Base-by-base conservation (phyloP, 768 basidiomycete species). In the Trametes punicea region DNA sequence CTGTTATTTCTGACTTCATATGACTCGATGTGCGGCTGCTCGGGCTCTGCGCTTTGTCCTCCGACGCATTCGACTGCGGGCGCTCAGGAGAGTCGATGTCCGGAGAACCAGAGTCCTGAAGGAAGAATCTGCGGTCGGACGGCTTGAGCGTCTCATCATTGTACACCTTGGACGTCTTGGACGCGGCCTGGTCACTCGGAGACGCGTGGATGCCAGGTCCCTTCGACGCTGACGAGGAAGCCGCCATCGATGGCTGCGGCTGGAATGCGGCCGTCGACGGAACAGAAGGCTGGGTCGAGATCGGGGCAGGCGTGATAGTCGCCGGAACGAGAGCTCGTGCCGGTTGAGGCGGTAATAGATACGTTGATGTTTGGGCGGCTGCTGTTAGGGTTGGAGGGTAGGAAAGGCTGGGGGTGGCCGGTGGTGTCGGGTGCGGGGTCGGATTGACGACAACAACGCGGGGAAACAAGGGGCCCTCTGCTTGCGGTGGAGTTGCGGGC, bases 401-500 rank as follows among this genome's bases (percentile, higher is more conserved):
- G 58, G 64, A 10, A 30, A 58, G 57, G 23, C 66, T 66, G 50
- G 87, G 88, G 1, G 87, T 88, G 1, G 83, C 78, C 2, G 89
- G 90, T 6, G 90, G 88, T 1, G 90, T 91, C 1, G 85, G 87
- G 60, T 85, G 85, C 2, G 88, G 88, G 0, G 88, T 90, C 16
- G 88, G 87, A 61, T 86, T 83, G 8, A 90, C 82, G 20, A 91
- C 77, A 15, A 89, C 78, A 6, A 91, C 77, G 25, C 77, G 75
- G 13, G 84, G 85, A 29, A 80, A 74, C 64, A 51, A 70, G 58
- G 56, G 62, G 25, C 69, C 62, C 1, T 64, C 21, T 4, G 63
- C 21, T 1, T 70, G 60, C 18, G 69, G 49, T 21, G 64, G 54
- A 34, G 64, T 59, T 47, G 58, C 62, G 34, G 69, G 69, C 26